Evolutionary conservation across 331 rosid species (phyloP).

Genomic region (Pyrus hybrid): DNA sequence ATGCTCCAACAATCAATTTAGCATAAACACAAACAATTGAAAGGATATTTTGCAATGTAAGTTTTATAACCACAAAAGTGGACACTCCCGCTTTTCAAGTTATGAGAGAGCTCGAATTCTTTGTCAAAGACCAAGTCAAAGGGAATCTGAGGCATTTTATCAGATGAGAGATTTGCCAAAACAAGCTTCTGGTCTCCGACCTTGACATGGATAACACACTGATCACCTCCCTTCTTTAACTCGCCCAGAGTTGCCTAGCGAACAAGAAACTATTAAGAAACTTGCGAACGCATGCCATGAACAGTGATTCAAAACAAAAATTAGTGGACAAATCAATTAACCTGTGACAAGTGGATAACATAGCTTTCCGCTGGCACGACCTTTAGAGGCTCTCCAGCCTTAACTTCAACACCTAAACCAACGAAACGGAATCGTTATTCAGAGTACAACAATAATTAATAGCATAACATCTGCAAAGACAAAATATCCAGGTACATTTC

Average conservation of each 20-base stretch:
- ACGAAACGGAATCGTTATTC: too few species aligned
- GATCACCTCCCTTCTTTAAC: conserved; percentile 48
- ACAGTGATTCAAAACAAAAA: background rate
- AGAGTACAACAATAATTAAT: too few species aligned
- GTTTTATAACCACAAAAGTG: conserved; percentile 66
- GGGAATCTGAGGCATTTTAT: conserved; percentile 56
- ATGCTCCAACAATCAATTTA: background rate
- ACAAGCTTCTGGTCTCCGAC: conserved; percentile 57
- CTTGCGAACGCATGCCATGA: background rate
- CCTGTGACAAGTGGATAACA: conserved; percentile 71
- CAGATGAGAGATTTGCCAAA: conserved; percentile 53
- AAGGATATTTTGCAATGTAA: conserved; percentile 47
- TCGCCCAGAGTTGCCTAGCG: conserved; percentile 67
- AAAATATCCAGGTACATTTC: background rate
- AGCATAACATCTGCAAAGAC: background rate
- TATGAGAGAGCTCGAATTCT: conserved; percentile 84
- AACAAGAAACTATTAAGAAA: background rate
- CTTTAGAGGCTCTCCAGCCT: conserved; percentile 49
- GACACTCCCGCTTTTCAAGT: conserved; percentile 49
- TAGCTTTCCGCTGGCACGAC: conserved; percentile 20
- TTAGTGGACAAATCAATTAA: background rate
- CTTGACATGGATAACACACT: conserved; percentile 37
- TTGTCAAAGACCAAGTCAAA: conserved; percentile 73
- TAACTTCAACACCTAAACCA: conserved; percentile 62
- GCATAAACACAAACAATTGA: too few species aligned